Base-by-base conservation (phyloP, 306 rosid genomes). In the Corylus avellana region DNA sequence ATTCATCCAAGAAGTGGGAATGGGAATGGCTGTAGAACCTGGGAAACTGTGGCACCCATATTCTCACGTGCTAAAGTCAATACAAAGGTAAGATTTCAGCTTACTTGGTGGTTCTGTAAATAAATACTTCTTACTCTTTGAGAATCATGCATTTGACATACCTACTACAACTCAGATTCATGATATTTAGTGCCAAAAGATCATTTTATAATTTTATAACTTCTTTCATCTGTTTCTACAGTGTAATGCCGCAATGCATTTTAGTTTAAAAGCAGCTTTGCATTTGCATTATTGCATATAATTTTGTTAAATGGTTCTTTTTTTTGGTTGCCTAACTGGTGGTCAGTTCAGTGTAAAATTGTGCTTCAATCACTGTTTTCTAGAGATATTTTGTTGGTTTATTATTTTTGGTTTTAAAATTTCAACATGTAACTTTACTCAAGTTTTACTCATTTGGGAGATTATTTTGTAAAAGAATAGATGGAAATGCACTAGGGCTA, bases 1-100 rank as follows among this genome's bases (percentile, higher is more conserved):
- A 88, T 94, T 87, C 87, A 92, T 90, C 98, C 98, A 87, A 94
- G 82, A 85, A 94, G 98, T 83, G 98, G 98, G 82, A 91, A 87
- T 78, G 89, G 95, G 57, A 84, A 74, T 73, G 98, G 97, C 81
- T 82, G 85, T 78, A 90, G 77, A 88, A 90, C 86, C 58, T 94
- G 98, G 98, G 97, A 88, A 76, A 77, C 84, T 47, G 95, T 94
- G 82, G 87, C 91, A 84, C 95, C 97, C 70, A 86, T 94, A 85
- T 92, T 94, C 78, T 78, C 89, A 27, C 91, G 85, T 10, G 97
- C 97, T 81, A 91, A 91, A 80, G 96, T 92, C 67, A 83, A 85
- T 76, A 88, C 93, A 25, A 94, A 90, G 98, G 97, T 94, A 78
- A 78, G 74, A 3, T 73, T 81, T 77, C 56, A 51, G 53, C 20